phyloP scores from a whole-genome alignment of 805 yeast species.

The Suhomyces prunicola region DNA sequence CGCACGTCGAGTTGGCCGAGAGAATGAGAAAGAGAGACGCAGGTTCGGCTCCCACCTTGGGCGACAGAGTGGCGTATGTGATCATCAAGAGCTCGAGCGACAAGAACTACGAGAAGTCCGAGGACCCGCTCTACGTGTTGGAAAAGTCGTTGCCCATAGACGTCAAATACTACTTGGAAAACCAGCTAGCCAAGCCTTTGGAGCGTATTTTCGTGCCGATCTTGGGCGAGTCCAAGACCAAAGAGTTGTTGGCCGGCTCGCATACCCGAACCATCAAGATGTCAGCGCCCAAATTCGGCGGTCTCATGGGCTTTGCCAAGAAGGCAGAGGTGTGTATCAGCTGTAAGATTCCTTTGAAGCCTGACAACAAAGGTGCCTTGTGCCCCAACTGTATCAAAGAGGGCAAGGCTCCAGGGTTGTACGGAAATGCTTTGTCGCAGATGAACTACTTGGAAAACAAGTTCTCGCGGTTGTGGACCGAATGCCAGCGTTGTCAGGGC shows the following conservation, averaged over 20 bases:
- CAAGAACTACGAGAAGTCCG: conserved; percentile 92
- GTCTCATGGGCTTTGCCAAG: conserved; percentile 86
- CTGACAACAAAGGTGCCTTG: conserved; percentile 61
- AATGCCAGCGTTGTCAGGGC: conserved; percentile 97
- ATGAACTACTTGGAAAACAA: conserved; percentile 78
- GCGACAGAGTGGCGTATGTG: conserved; percentile 98
- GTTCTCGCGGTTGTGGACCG: conserved; percentile 92
- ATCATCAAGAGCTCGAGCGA: conserved; percentile 74
- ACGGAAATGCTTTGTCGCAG: conserved; percentile 74
- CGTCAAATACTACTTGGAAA: conserved; percentile 88
- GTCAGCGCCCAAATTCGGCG: conserved; percentile 77
- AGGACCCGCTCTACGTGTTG: conserved; percentile 90
- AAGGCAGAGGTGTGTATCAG: conserved; percentile 85
- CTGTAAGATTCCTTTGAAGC: conserved; percentile 76
- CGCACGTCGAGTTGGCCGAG: conserved; percentile 94
- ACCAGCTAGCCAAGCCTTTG: conserved; percentile 89
- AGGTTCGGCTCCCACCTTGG: conserved; percentile 94
- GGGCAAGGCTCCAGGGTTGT: conserved; percentile 64
- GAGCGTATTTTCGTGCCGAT: conserved; percentile 94
- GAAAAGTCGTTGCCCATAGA: conserved; percentile 93
- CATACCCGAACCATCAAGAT: conserved; percentile 78
- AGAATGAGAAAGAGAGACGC: conserved; percentile 95
- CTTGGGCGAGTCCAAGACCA: conserved; percentile 79
- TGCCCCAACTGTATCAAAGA: conserved; percentile 74
- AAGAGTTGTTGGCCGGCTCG: conserved; percentile 74